Conservation (phyloP, 805 yeast genomes). For the Ascoidea tarda region DNA sequence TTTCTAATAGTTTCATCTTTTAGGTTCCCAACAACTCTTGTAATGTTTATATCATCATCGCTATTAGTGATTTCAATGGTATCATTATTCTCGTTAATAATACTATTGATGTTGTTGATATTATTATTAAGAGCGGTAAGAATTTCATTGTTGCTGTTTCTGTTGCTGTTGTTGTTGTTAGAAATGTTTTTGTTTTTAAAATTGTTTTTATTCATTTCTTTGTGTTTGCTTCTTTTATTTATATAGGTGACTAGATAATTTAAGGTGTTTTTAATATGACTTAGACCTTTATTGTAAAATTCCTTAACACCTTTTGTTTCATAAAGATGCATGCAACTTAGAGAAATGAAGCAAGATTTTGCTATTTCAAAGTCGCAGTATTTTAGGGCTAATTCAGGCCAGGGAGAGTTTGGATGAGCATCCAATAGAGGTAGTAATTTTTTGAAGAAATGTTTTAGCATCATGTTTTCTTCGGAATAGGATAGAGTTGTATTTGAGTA, state of each 20-base stretch:
- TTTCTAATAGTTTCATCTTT: conserved; percentile 22
- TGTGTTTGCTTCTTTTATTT: conserved; percentile 9
- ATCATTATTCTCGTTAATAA: neutral
- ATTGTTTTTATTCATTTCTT: neutral
- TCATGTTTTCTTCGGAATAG: conserved; percentile 35
- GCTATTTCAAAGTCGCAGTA: conserved; percentile 47
- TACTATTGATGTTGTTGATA: no score
- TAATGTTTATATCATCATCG: conserved; percentile 1
- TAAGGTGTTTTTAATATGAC: conserved; percentile 43
- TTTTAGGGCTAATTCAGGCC: conserved; percentile 44
- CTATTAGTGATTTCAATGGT: no score
- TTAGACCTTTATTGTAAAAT: conserved; percentile 35
- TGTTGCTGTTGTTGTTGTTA: neutral
- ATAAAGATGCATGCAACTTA: conserved; percentile 43
- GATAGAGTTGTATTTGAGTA: conserved; percentile 12
- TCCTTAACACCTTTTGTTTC: conserved; percentile 38
- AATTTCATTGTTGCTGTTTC: neutral
- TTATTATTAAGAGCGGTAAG: neutral
- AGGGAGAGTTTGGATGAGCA: conserved; percentile 46
- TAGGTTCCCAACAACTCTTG: conserved; percentile 21
- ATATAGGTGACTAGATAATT: conserved; percentile 34
- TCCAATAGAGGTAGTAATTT: conserved; percentile 37
- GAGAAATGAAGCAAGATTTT: conserved; percentile 39
- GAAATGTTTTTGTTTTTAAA: neutral
- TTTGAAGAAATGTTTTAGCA: conserved; percentile 41